Evolutionary conservation across 192 early-diverging fungal genomes (phyloP).

Genomic region (Piromyces finnis): DNA sequence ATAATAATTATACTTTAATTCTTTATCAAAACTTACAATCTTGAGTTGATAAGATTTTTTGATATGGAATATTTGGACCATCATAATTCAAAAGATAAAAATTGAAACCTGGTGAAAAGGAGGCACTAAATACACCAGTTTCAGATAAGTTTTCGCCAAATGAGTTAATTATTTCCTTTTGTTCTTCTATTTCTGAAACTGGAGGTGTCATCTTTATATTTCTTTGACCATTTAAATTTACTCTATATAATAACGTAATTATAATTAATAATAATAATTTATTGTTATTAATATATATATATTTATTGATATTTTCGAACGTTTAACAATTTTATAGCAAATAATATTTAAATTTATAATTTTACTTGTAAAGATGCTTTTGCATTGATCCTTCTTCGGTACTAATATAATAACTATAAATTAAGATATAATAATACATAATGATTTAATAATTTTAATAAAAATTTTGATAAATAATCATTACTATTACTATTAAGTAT

Average conservation of each 20-base stretch:
- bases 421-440: background rate
- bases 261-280: no score
- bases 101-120: constrained; percentile 50
- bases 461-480: no score
- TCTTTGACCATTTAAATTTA: constrained; percentile 8
- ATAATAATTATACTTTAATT: no score
- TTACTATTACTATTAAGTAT: background rate
- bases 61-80: constrained; percentile 72
- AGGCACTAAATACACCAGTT: constrained; percentile 30
- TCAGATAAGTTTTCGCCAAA: background rate
- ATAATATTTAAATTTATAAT: background rate
- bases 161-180: background rate
- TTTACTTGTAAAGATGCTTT: constrained; percentile 23
- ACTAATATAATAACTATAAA: constrained; percentile 12
- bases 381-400: constrained; percentile 23
- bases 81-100: constrained; percentile 63
- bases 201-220: constrained; percentile 16
- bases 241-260: background rate
- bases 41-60: constrained; percentile 33
- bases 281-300: no score
- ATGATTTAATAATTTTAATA: no score
- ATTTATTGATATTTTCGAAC: no score
- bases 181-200: constrained; percentile 3
- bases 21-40: constrained; percentile 20
- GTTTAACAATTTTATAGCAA: no score